Evolutionary conservation across 345 rosid genomes (phyloP), one percentile per base, ranked within the genome.

Genomic region (Moricandia arvensis): DNA sequence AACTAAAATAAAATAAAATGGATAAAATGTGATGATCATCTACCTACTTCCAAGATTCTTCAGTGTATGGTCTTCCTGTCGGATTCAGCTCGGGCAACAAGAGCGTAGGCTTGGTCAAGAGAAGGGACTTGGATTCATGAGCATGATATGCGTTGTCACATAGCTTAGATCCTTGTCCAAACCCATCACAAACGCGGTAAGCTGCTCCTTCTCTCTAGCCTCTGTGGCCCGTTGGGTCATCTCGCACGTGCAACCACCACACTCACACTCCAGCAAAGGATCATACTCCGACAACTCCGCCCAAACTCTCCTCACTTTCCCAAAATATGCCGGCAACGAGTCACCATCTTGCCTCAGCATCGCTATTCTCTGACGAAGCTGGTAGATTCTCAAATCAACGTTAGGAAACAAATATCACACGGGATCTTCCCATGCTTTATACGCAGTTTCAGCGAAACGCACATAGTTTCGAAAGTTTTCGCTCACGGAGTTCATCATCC

Each of bases 71-170:
- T 55, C 59, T 21, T 55, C 30, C 1, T 10, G 60, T 41, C 49
- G 2, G 60, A 53, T 18, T 53, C 29, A 8, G 29, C 12, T 18
- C 11, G 59, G 0, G 13, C 59, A 30, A 51, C 12, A 35, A 63
- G 0, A 24, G 12, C 3, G 49, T n/a, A 63, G 3, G 76, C 76
- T 27, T 16, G 15, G 18, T 63, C 6, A 63, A 63, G n/a, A 3
- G 76, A 34, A 2, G 70, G 70, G 76, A 63, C 63, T 62, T 35
- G 76, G 63, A 35, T 27, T 1, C 63, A 63, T 63, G 35, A 51
- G 11, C 63, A 51, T 63, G 30, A 63, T 35, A 3, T 26, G 68
- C 8, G 69, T 63, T 51, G 17, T 24, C 76, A 72, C 11, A 51
- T 1, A 1, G 62, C 38, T 34, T 21, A 51, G 7, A 0, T 4